Evolutionary conservation across 129 eudicot species (phyloP).

Genomic region (Chrysanthemum makinoi): DNA sequence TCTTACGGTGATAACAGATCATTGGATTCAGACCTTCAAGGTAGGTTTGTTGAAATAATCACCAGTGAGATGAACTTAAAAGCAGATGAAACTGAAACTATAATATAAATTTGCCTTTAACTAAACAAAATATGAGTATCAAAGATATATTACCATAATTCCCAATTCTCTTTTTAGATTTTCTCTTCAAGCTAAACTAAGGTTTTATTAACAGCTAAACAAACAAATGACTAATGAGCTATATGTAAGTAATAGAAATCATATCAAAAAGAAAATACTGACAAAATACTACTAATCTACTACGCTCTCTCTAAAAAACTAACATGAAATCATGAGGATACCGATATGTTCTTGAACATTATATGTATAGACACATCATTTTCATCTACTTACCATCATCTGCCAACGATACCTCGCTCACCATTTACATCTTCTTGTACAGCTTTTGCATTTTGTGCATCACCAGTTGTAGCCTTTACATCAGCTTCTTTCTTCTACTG

Average conservation of each 20-base stretch:
- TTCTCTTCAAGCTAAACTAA: slow-evolving; percentile 25
- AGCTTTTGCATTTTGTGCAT: slow-evolving; percentile 29
- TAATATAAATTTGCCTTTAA: neutral
- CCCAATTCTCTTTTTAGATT: slow-evolving; percentile 28
- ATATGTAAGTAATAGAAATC: slow-evolving; percentile 18
- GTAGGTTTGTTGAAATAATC: no score
- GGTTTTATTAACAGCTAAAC: slow-evolving; percentile 20
- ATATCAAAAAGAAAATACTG: slow-evolving; percentile 6
- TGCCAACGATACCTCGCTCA: slow-evolving; percentile 34
- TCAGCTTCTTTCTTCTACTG: slow-evolving; percentile 42
- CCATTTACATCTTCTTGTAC: slow-evolving; percentile 34
- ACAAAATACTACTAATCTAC: slow-evolving; percentile 18
- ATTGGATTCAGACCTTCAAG: no score
- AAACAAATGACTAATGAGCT: slow-evolving; percentile 36
- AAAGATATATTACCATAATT: slow-evolving; percentile 25
- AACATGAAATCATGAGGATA: slow-evolving; percentile 21
- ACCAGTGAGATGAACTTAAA: no score
- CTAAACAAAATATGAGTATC: slow-evolving; percentile 7
- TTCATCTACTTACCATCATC: slow-evolving; percentile 34
- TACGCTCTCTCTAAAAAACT: slow-evolving; percentile 25
- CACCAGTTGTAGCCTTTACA: slow-evolving; percentile 26
- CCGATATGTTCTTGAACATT: neutral
- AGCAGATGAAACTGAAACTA: neutral
- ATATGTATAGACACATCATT: slow-evolving; percentile 18
- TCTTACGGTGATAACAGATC: neutral